phyloP scores from a whole-genome alignment of 306 rosid genomes.

The Argentina anserina region DNA sequence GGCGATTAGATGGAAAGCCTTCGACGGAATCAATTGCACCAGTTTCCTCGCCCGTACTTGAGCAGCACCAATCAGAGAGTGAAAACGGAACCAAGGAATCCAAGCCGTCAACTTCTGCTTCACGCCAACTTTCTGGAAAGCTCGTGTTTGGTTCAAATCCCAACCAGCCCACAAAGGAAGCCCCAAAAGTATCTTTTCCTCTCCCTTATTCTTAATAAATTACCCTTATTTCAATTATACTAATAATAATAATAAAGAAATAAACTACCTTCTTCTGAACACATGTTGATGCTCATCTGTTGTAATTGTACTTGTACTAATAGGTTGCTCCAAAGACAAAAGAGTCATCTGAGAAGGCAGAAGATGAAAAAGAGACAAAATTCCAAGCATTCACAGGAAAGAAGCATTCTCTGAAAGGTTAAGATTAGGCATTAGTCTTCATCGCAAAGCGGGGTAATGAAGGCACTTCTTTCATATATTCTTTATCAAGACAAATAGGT shows the following conservation, averaged over 20 bases:
- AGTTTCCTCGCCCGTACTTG: constrained; percentile 23
- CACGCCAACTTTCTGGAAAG: constrained; percentile 35
- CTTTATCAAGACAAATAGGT: neutral
- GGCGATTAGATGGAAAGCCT: constrained; percentile 49
- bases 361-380: constrained; percentile 33
- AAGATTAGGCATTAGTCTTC: constrained; percentile 10
- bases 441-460: neutral
- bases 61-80: constrained; percentile 23
- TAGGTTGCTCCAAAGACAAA: constrained; percentile 27
- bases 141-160: constrained; percentile 51
- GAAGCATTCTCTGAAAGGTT: constrained; percentile 43
- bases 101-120: constrained; percentile 25
- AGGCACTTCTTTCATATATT: neutral
- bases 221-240: too few species aligned
- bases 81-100: constrained; percentile 27
- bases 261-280: neutral
- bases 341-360: constrained; percentile 28
- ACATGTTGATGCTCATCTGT: neutral
- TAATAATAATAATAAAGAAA: too few species aligned
- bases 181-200: constrained; percentile 30
- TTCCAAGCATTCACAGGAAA: constrained; percentile 57
- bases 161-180: constrained; percentile 13
- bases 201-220: neutral
- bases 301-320: constrained; percentile 12
- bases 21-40: constrained; percentile 29